Percentiles rank a stretch among this genome's conserved stretches.
These are phyloP conservation scores for Ascoidea tarda DNA, from an alignment of 805 yeast species.

Conservation along the genomic window DNA sequence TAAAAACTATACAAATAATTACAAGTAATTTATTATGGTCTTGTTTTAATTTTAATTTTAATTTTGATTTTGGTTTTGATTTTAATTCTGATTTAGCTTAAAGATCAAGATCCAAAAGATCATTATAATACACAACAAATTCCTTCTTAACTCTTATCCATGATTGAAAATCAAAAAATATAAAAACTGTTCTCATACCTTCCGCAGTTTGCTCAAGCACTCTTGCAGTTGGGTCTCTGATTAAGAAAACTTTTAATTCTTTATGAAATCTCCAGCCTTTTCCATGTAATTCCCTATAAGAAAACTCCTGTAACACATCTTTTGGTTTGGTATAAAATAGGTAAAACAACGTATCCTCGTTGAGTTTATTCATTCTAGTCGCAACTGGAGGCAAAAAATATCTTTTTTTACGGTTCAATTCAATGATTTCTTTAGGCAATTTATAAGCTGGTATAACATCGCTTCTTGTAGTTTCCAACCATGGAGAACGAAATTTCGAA, in stretches of 20 bases:
- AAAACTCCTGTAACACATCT: conserved; percentile 85
- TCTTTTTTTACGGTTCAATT: conserved; percentile 15
- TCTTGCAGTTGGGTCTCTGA: conserved; percentile 83
- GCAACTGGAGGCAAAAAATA: conserved; percentile 26
- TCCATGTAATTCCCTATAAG: conserved; percentile 79
- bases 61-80: too few species aligned
- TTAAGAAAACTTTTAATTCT: conserved; percentile 90
- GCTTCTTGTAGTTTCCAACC: conserved; percentile 85
- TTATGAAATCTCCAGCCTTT: conserved; percentile 97
- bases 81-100: too few species aligned
- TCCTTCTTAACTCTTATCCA: conserved; percentile 90
- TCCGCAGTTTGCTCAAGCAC: conserved; percentile 72
- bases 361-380: conserved; percentile 33
- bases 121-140: conserved; percentile 44
- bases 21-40: too few species aligned
- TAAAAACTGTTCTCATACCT: conserved; percentile 79
- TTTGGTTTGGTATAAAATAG: conserved; percentile 89
- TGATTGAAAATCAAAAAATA: conserved; percentile 87
- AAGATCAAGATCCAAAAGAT: conserved; percentile 19
- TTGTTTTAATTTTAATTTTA: too few species aligned
- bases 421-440: conserved; percentile 41
- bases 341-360: conserved; percentile 87
- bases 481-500: conserved; percentile 73
- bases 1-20: too few species aligned
- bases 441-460: conserved; percentile 78